Evolutionary conservation across 441 rosid species (phyloP), one percentile per base, ranked within the genome.

Genomic region (Euphorbia schlechtendalii): DNA sequence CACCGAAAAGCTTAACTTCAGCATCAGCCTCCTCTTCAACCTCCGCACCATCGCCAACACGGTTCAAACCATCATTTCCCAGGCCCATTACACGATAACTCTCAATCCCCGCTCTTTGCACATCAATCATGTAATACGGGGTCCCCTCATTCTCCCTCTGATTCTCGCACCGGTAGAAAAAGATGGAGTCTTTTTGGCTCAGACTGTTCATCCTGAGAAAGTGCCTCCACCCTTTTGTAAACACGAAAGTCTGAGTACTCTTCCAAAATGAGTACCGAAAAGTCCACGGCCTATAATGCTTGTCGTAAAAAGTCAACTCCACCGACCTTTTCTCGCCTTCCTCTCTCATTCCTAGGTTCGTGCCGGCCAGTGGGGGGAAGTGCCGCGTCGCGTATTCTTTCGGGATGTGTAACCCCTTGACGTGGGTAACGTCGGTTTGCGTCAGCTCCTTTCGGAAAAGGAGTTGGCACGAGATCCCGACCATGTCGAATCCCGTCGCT

Each of bases 231-330:
- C 78, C 78, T 54, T 32, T 69, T 10, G 72, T 63, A 4, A 77
- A 64, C 64, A 67, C 61, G 51, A 59, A 76, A 14, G 71, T 70
- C 32, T 46, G 63, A 4, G 65, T 69, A 11, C 76, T 76, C 20
- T 49, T 68, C 73, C 76, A 61, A 41, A 76, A 79, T 4, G 74
- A 69, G 52, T 69, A 74, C 34, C 70, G 65, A 28, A 76, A 75
- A 59, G 38, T 75, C 79, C 80, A 76, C 7, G 76, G 45, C 58
- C 68, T 25, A n/a, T 13, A 20, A 22, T 60, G 60, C 5, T 30
- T 73, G 54, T 77, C 77, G 27, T 59, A 73, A 55, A 73, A 73
- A 40, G 68, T 60, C 12, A 70, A 6, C 4, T 77, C 75, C 14
- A 34, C 22, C 9, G 68, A 57, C 21, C 38, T 65, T 4, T 22